Evolutionary conservation across 495 filamentous ascomycete species (phyloP).

Genomic region (Neurospora terricola): DNA sequence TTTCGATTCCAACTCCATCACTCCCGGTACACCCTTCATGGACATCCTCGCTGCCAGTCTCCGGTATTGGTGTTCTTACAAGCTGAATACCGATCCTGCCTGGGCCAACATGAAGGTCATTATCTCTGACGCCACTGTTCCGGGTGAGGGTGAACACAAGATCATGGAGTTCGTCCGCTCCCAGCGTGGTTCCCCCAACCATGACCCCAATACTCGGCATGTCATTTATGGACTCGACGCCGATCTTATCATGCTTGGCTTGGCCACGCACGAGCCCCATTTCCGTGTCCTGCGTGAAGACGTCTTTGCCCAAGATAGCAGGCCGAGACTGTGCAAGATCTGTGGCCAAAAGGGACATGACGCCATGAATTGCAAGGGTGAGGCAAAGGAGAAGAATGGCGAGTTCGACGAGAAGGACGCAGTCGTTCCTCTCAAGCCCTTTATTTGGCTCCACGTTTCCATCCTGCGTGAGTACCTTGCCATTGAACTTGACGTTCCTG

Average conservation of each 20-base stretch:
- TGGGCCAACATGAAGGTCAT: constrained; percentile 97
- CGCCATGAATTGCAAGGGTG: constrained; percentile 70
- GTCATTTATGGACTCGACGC: constrained; percentile 95
- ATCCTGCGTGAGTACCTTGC: constrained; percentile 89
- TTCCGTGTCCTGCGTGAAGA: constrained; percentile 96
- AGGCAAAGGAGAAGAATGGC: constrained; percentile 73
- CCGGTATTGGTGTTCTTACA: constrained; percentile 93
- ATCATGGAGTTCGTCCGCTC: constrained; percentile 98
- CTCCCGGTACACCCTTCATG: constrained; percentile 98
- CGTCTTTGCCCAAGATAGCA: constrained; percentile 84
- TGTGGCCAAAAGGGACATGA: constrained; percentile 90
- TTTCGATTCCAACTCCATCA: constrained; percentile 97
- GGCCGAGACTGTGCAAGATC: constrained; percentile 66
- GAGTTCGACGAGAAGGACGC: constrained; percentile 79
- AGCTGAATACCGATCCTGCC: constrained; percentile 92
- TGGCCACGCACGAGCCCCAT: constrained; percentile 94
- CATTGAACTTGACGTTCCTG: constrained; percentile 73
- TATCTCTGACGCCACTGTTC: constrained; percentile 95
- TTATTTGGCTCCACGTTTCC: constrained; percentile 95
- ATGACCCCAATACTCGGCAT: constrained; percentile 94
- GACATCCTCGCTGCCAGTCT: constrained; percentile 85
- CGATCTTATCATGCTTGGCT: constrained; percentile 96
- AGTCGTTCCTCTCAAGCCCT: constrained; percentile 63
- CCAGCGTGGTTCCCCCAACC: constrained; percentile 77
- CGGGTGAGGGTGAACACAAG: constrained; percentile 97